phyloP scores from a whole-genome alignment of 2,329 filamentous ascomycete species.

The Phymatotrichopsis omnivora region DNA sequence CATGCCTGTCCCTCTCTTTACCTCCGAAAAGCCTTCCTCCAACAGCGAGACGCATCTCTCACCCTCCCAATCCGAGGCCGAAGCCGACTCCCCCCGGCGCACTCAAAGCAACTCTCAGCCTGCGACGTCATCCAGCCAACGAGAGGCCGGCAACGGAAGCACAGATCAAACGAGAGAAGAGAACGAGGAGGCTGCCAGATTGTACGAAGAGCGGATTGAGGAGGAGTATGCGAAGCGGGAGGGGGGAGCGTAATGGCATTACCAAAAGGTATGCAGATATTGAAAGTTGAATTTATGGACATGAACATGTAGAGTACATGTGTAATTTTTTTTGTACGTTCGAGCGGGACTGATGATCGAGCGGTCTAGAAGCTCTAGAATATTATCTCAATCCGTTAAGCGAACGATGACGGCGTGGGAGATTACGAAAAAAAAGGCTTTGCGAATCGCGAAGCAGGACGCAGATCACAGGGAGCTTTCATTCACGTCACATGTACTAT shows the following conservation, averaged over 20 bases:
- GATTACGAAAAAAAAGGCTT: too few relatives aligned
- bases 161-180: slow-evolving; percentile 22
- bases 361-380: too few relatives aligned
- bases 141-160: neutral
- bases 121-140: neutral
- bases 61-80: slow-evolving; percentile 1
- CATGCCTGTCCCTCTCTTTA: slow-evolving; percentile 27
- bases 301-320: too few relatives aligned
- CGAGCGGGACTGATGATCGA: too few relatives aligned
- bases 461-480: too few relatives aligned
- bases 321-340: too few relatives aligned
- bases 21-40: slow-evolving; percentile 24
- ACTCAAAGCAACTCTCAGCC: neutral
- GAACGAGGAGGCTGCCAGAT: slow-evolving; percentile 25
- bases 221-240: slow-evolving; percentile 33
- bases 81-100: slow-evolving; percentile 10
- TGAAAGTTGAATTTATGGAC: too few relatives aligned
- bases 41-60: slow-evolving; percentile 6
- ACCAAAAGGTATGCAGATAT: too few relatives aligned
- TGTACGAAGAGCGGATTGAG: slow-evolving; percentile 32
- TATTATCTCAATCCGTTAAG: too few relatives aligned
- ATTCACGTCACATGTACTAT: too few relatives aligned
- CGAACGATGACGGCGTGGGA: too few relatives aligned
- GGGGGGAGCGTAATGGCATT: slow-evolving; percentile 31
- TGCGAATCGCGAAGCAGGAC: too few relatives aligned